These are phyloP conservation scores for Exophiala alcalophila DNA, from an alignment of 2,329 filamentous ascomycete genomes.

Conservation along the genomic window DNA sequence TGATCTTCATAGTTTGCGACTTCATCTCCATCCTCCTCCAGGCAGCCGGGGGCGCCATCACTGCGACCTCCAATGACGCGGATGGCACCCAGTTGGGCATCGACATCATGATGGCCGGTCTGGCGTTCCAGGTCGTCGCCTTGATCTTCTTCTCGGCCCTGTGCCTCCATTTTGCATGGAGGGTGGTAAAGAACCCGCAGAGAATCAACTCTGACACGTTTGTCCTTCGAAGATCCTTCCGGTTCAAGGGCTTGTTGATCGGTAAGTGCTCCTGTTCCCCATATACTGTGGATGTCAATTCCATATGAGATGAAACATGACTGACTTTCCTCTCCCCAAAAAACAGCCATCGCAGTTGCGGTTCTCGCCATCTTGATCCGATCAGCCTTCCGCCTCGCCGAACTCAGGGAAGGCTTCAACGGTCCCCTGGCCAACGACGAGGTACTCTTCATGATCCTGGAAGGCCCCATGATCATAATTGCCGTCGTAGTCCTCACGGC, in stretches of 20 bases:
- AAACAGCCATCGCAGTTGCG: slow-evolving; percentile 34
- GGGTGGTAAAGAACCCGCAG: slow-evolving; percentile 8
- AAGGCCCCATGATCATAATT: slow-evolving; percentile 52
- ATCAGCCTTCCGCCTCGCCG: slow-evolving; percentile 49
- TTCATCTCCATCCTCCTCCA: slow-evolving; percentile 60
- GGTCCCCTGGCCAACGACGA: slow-evolving; percentile 49
- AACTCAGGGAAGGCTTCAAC: slow-evolving; percentile 48
- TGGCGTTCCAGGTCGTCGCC: slow-evolving; percentile 39
- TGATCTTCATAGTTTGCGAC: slow-evolving; percentile 61
- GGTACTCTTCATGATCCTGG: slow-evolving; percentile 49
- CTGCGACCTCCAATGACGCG: slow-evolving; percentile 43
- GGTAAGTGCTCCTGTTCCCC: slow-evolving; percentile 5
- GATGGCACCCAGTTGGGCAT: slow-evolving; percentile 45
- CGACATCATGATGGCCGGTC: slow-evolving; percentile 65
- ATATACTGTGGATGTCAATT: background rate
- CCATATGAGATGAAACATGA: background rate
- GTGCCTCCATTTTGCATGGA: slow-evolving; percentile 31
- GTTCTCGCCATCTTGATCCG: slow-evolving; percentile 45
- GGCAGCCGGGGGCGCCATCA: slow-evolving; percentile 57
- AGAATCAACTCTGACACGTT: background rate
- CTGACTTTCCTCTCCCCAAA: background rate
- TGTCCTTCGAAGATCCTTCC: background rate
- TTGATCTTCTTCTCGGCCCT: slow-evolving; percentile 55
- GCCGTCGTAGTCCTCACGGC: slow-evolving; percentile 42
- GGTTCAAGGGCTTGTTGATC: slow-evolving; percentile 5